Conservation (phyloP, 2,329 filamentous ascomycete species). For the Arthrocladium fulminans region DNA sequence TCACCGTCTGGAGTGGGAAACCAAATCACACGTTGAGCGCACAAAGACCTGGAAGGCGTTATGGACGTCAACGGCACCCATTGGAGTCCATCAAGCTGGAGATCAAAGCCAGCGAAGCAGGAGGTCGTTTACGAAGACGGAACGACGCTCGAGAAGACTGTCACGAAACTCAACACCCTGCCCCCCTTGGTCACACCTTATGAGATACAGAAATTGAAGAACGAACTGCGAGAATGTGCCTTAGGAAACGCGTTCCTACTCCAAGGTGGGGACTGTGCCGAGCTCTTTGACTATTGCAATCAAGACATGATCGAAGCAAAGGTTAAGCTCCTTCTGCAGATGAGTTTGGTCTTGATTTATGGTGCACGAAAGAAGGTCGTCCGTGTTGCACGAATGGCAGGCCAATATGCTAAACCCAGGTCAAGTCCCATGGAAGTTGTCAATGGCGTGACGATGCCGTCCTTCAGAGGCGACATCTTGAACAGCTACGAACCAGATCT, state of each 20-base stretch:
- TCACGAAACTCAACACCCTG: slow-evolving; percentile 35
- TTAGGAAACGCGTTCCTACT: slow-evolving; percentile 85
- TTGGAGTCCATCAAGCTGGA: slow-evolving; percentile 31
- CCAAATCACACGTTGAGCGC: not conserved
- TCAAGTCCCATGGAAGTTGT: slow-evolving; percentile 79
- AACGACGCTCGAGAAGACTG: slow-evolving; percentile 30
- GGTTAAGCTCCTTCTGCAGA: slow-evolving; percentile 91
- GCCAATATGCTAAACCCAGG: slow-evolving; percentile 92
- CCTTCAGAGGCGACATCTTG: slow-evolving; percentile 90
- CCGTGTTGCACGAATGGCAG: slow-evolving; percentile 89
- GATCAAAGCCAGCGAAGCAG: slow-evolving; percentile 38
- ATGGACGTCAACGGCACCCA: slow-evolving; percentile 5
- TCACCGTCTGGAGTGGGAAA: too few relatives aligned
- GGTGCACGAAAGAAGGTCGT: slow-evolving; percentile 72
- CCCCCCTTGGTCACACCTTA: slow-evolving; percentile 41
- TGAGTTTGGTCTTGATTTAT: slow-evolving; percentile 94
- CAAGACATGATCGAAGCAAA: slow-evolving; percentile 86
- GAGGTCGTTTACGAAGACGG: slow-evolving; percentile 40
- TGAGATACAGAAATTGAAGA: slow-evolving; percentile 66
- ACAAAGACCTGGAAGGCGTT: not conserved
- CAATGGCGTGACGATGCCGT: slow-evolving; percentile 71
- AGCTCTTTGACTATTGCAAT: slow-evolving; percentile 94
- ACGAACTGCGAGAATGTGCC: slow-evolving; percentile 74
- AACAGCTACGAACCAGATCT: slow-evolving; percentile 65
- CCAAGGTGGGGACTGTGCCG: slow-evolving; percentile 90